Conservation (phyloP, 2,329 filamentous ascomycete species). For the Cercospora canescens region DNA sequence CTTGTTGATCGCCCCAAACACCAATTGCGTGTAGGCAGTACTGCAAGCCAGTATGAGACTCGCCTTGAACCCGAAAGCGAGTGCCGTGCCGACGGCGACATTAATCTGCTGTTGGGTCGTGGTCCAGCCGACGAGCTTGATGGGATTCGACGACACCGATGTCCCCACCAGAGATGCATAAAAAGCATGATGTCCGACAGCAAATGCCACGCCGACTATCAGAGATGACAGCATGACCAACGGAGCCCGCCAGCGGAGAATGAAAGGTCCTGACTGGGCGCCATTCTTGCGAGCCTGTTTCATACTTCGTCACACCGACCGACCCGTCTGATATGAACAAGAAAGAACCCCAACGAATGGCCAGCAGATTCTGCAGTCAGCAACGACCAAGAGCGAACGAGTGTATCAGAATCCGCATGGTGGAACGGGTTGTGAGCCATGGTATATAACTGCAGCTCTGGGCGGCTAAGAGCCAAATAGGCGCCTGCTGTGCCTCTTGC, state of each 20-base stretch:
- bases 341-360: background rate
- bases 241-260: constrained; percentile 9
- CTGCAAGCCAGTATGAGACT: constrained; percentile 15
- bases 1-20: constrained; percentile 10
- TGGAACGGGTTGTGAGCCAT: background rate
- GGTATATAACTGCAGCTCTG: constrained; percentile 7
- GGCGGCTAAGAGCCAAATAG: constrained; percentile 12
- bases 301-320: background rate
- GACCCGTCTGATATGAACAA: background rate
- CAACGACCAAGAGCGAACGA: background rate
- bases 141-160: constrained; percentile 1
- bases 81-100: constrained; percentile 15
- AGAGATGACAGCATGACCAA: constrained; percentile 8
- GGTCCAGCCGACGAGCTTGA: constrained; percentile 10
- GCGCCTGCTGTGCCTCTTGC: constrained; percentile 13
- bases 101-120: constrained; percentile 21
- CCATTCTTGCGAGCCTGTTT: constrained; percentile 2
- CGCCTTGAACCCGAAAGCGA: constrained; percentile 22
- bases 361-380: background rate
- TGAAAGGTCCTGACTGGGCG: background rate
- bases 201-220: background rate
- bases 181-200: constrained; percentile 13
- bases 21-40: constrained; percentile 20
- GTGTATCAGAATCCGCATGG: background rate
- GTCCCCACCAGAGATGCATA: constrained; percentile 6